Percentiles rank a stretch among this genome's conserved stretches.
Conservation (phyloP, 202 grass and related monocot species). For the Digitaria exilis region DNA sequence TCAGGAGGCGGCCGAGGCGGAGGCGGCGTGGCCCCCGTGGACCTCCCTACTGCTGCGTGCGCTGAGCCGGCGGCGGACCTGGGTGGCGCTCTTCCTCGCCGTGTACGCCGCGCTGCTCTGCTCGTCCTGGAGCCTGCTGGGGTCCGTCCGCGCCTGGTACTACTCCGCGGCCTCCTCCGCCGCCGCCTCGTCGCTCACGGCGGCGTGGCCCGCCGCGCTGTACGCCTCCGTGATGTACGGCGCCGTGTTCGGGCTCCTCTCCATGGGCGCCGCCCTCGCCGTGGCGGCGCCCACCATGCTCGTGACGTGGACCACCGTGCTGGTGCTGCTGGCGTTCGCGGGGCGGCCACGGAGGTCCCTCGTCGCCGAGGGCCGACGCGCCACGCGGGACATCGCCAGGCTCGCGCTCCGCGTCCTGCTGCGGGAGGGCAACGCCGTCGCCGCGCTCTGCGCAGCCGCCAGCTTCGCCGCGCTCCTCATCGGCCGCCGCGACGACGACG, state of each 20-base stretch:
- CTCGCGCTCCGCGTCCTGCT: conserved; percentile 59
- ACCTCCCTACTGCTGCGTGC: conserved; percentile 52
- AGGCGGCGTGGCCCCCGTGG: conserved; percentile 52
- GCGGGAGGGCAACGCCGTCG: conserved; percentile 63
- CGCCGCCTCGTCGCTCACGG: background rate
- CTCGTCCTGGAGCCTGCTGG: conserved; percentile 69
- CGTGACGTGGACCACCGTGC: conserved; percentile 83
- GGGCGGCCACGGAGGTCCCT: conserved; percentile 54
- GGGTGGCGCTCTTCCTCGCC: conserved; percentile 73
- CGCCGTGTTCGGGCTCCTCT: conserved; percentile 76
- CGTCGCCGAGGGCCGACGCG: conserved; percentile 59
- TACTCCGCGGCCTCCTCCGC: background rate
- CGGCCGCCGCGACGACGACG: conserved; percentile 21
- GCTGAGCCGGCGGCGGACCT: conserved; percentile 72
- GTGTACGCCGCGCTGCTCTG: conserved; percentile 75
- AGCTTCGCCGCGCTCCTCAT: conserved; percentile 64
- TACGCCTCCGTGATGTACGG: conserved; percentile 91
- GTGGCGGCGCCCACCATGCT: conserved; percentile 78
- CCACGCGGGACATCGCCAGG: conserved; percentile 57
- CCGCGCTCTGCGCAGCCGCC: conserved; percentile 53
- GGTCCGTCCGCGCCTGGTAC: conserved; percentile 82
- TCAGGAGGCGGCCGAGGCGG: conserved; percentile 9
- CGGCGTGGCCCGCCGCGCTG: conserved; percentile 53
- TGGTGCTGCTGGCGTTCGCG: conserved; percentile 84
- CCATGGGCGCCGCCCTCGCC: conserved; percentile 78